Base-by-base conservation (phyloP, 345 rosid genomes). In the Psidium guajava region DNA sequence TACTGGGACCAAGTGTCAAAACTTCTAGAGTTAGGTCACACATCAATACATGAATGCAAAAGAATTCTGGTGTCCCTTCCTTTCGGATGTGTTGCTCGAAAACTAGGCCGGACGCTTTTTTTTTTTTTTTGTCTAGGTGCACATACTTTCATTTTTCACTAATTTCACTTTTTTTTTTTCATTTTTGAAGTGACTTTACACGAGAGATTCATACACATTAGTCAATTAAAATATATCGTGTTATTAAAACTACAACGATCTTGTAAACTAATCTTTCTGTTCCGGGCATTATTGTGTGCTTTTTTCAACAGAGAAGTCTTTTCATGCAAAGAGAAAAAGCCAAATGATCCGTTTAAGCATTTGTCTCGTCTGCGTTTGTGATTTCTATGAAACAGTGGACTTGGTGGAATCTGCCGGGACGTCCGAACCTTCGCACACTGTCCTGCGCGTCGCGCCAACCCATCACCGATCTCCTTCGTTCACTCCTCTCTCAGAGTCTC, bases 311-410 rank as follows among this genome's bases (percentile, higher is more conserved):
- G 77, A 69, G 6, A 64, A 64, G 47, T 20, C 24, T 16, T 36
- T 36, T 36, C 80, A 1, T 36, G 80, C 80, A 69, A 69, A 20
- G 80, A 69, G 47, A 69, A 20, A 36, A 32, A 8, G 80, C 47
- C 80, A 9, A 69, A 69, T 36, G 47, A 69, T 11, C 80, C 80
- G 47, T 69, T 36, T 69, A 18, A 69, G 44, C 47, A 69, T 36
- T 69, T 69, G 80, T 36, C 80, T 36, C 47, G 1, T 36, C 14
- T 36, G 80, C 20, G 80, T 69, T 50, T 15, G 28, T 36, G 25
- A 28, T 81, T 27, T 13, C 54, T 42, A 42, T 83, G 73, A 50
- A 69, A 82, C 86, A 88, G 90, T 53, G 82, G 77, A 20, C 64
- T 13, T 61, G 82, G n/a, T 20, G 24, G 6, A 53, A 36, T 52